Evolutionary conservation across 2,329 filamentous ascomycete species (phyloP).

Genomic region (Cryphonectria carpinicola): DNA sequence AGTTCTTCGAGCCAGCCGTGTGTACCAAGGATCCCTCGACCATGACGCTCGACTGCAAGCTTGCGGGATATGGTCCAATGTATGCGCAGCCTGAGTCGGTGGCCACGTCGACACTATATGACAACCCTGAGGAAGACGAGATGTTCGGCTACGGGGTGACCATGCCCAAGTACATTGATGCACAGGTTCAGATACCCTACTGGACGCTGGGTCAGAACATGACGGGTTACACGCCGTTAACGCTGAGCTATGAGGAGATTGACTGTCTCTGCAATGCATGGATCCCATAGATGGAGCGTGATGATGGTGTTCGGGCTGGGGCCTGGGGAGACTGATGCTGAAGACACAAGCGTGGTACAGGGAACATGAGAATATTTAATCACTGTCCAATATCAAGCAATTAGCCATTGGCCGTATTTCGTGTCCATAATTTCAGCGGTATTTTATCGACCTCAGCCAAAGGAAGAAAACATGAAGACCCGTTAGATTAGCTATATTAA

Average conservation of each 20-base stretch:
- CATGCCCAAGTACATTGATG: neutral
- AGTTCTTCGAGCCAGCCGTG: slow-evolving; percentile 1
- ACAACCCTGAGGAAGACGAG: neutral
- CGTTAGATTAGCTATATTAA: neutral
- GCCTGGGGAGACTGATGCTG: neutral
- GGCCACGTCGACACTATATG: neutral
- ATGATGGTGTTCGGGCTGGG: neutral
- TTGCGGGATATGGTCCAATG: neutral
- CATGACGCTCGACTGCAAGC: slow-evolving; percentile 6
- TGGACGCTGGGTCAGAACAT: neutral
- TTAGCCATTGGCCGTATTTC: neutral
- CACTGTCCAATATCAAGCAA: neutral
- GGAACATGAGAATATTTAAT: neutral
- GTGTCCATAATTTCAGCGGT: neutral
- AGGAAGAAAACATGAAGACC: neutral
- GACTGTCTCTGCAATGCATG: slow-evolving; percentile 5
- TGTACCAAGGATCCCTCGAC: slow-evolving; percentile 7
- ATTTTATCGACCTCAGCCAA: neutral
- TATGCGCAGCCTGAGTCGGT: neutral
- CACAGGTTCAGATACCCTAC: neutral
- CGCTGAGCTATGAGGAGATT: neutral
- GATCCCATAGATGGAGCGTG: neutral
- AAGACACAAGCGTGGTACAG: neutral
- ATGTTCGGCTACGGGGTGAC: neutral
- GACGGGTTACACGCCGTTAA: neutral